A percentile compares a stretch with the other conserved stretches of the same genome.
phyloP scores from a whole-genome alignment of 2,329 filamentous ascomycete species.

The Albophoma yamanashiensis region DNA sequence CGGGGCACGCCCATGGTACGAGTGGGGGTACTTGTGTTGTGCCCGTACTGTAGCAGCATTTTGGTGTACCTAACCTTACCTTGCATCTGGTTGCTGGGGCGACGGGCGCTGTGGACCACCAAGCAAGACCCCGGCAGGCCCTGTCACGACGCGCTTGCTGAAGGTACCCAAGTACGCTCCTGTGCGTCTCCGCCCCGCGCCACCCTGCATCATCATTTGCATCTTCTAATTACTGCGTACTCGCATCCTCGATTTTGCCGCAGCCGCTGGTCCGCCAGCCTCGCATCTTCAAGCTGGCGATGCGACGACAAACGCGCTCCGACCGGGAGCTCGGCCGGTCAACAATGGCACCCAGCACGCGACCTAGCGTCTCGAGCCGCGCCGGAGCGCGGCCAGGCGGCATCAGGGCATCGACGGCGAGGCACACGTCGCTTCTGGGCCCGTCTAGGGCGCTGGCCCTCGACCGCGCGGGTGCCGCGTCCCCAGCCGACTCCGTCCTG shows the following conservation, averaged over 20 bases:
- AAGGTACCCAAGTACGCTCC: no score
- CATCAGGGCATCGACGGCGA: conserved; percentile 10
- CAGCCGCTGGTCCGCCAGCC: conserved; percentile 1
- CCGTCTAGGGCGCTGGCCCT: conserved; percentile 6
- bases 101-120: no score
- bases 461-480: conserved; percentile 38
- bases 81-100: no score
- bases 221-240: no score
- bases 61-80: no score
- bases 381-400: conserved; percentile 11
- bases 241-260: neutral
- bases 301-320: conserved; percentile 23
- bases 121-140: no score
- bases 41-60: no score
- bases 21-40: no score
- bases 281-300: conserved; percentile 19
- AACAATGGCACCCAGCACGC: conserved; percentile 19
- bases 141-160: no score
- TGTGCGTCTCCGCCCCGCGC: neutral
- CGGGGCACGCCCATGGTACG: no score
- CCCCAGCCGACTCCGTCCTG: conserved; percentile 58
- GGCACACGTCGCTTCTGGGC: conserved; percentile 11
- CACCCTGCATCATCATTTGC: neutral
- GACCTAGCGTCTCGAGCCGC: conserved; percentile 14
- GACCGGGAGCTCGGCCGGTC: conserved; percentile 25